These are phyloP conservation scores for Carex parvula DNA, from an alignment of 176 grass and related monocot genomes.

Conservation along the genomic window DNA sequence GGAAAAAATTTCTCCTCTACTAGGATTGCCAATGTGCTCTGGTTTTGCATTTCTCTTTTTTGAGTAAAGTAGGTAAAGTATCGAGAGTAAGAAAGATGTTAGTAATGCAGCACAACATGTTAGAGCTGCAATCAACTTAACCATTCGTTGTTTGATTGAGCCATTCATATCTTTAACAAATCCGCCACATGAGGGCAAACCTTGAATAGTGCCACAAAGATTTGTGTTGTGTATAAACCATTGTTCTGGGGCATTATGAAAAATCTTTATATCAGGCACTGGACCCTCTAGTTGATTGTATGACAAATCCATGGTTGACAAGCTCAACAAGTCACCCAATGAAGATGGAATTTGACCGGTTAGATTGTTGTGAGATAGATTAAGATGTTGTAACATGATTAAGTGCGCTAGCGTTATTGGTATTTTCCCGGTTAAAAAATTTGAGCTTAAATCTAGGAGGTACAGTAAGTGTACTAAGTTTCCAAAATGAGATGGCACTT, in stretches of 20 bases:
- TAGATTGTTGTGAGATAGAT: neutral
- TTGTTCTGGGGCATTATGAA: neutral
- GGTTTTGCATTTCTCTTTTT: neutral
- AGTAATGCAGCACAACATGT: neutral
- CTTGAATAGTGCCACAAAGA: neutral
- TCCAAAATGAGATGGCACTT: neutral
- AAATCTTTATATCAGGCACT: neutral
- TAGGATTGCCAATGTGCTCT: neutral
- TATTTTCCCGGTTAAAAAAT: slow-evolving; percentile 13
- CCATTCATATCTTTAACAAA: neutral
- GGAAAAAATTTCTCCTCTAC: neutral
- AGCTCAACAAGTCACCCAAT: slow-evolving; percentile 22
- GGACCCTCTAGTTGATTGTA: slow-evolving; percentile 40
- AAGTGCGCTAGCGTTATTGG: neutral
- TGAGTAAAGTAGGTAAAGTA: neutral
- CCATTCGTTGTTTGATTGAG: neutral
- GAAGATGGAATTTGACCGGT: slow-evolving; percentile 24
- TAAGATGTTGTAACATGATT: neutral
- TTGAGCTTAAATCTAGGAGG: slow-evolving; percentile 23
- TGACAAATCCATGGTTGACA: slow-evolving; percentile 30
- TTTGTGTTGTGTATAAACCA: slow-evolving; percentile 8
- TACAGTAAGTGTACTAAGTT: neutral
- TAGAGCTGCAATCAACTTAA: neutral
- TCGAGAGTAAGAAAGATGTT: too few relatives aligned
- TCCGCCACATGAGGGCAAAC: slow-evolving; percentile 11